Evolutionary conservation across 1,139 yeast genomes (phyloP).

Genomic region (Saccharomyces hybrid): DNA sequence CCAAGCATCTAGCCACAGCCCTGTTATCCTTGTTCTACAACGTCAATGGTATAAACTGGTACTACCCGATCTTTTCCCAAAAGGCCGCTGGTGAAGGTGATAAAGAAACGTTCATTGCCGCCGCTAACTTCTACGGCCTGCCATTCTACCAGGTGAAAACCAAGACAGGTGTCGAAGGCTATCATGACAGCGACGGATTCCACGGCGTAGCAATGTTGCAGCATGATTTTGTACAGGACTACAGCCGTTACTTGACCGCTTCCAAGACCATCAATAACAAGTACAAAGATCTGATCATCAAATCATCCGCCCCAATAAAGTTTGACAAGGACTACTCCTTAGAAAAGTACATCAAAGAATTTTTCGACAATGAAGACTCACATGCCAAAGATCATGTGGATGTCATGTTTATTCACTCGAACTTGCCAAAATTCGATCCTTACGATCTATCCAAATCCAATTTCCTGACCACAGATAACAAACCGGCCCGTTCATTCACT

Average conservation of each 20-base stretch:
- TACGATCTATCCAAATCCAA: slow-evolving; percentile 17
- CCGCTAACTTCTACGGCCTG: slow-evolving; percentile 55
- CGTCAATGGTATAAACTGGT: slow-evolving; percentile 68
- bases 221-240: slow-evolving; percentile 29
- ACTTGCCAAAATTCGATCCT: slow-evolving; percentile 31
- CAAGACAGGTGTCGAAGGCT: slow-evolving; percentile 29
- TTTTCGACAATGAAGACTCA: slow-evolving; percentile 15
- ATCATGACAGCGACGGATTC: slow-evolving; percentile 19
- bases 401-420: slow-evolving; percentile 30
- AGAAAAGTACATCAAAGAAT: slow-evolving; percentile 20
- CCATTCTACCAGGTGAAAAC: slow-evolving; percentile 62
- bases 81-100: slow-evolving; percentile 88
- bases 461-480: slow-evolving; percentile 23
- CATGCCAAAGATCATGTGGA: slow-evolving; percentile 16
- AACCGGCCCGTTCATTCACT: slow-evolving; percentile 27
- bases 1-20: slow-evolving; percentile 55
- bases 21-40: slow-evolving; percentile 70
- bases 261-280: slow-evolving; percentile 12
- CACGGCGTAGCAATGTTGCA: slow-evolving; percentile 31
- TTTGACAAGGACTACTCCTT: slow-evolving; percentile 21
- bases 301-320: slow-evolving; percentile 4
- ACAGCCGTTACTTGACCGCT: slow-evolving; percentile 18
- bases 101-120: slow-evolving; percentile 80
- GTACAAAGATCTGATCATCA: slow-evolving; percentile 8
- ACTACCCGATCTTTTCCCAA: slow-evolving; percentile 77